A percentile compares a stretch with the other conserved stretches of the same genome.
Conservation (phyloP, 2,329 filamentous ascomycete species). For the Aaosphaeria arxii region DNA sequence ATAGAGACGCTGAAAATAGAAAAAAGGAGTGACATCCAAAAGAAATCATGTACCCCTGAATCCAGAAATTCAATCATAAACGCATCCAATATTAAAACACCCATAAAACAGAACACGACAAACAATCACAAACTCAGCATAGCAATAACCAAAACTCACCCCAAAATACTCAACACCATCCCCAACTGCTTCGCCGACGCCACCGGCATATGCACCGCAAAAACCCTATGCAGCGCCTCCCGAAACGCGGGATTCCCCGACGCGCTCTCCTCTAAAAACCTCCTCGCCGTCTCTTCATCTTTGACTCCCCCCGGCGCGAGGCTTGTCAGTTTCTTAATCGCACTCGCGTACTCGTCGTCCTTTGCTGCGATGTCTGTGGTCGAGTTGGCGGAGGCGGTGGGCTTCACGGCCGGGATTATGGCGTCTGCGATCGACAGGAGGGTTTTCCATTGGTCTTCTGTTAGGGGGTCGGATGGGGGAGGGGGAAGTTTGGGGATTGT, state of each 20-base stretch:
- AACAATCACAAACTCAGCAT: no score
- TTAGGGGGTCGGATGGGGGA: conserved; percentile 48
- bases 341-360: conserved; percentile 49
- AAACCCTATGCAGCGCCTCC: conserved; percentile 47
- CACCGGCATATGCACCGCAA: conserved; percentile 49
- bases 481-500: conserved; percentile 46
- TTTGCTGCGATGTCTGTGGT: conserved; percentile 46
- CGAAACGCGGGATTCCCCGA: conserved; percentile 54
- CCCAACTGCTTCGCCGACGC: conserved; percentile 49
- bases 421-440: conserved; percentile 57
- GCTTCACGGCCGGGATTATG: conserved; percentile 57
- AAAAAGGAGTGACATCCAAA: no score
- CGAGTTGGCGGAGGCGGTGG: conserved; percentile 33
- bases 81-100: no score
- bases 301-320: conserved; percentile 30
- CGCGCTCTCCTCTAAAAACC: conserved; percentile 54
- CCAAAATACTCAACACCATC: conserved; percentile 52
- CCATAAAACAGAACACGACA: no score
- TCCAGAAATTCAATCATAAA: no score
- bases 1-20: no score
- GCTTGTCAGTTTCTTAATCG: conserved; percentile 35
- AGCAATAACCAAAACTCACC: no score
- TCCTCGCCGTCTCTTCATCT: conserved; percentile 43
- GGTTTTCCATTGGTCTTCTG: conserved; percentile 56
- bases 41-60: no score